A percentile compares a stretch with the other conserved stretches of the same genome.
Evolutionary conservation across 768 basidiomycete genomes (phyloP).

Genomic region (Austroboletus festivus): DNA sequence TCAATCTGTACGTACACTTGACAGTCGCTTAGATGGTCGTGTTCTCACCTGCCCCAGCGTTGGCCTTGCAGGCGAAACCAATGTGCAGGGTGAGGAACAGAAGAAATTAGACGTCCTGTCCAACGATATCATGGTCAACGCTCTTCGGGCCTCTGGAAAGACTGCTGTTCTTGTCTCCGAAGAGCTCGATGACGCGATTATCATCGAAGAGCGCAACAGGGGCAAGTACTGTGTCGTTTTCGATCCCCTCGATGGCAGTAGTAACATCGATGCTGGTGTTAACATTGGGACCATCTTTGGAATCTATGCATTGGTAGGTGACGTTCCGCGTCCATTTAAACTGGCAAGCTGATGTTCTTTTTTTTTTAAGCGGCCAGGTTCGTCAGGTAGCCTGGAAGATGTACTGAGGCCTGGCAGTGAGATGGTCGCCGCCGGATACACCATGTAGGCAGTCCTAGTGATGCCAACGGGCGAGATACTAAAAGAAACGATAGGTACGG

Average conservation of each 20-base stretch:
- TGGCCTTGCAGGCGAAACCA: constrained; percentile 93
- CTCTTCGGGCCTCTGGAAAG: constrained; percentile 94
- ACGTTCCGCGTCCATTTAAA: background rate
- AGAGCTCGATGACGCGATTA: constrained; percentile 88
- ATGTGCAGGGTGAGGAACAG: constrained; percentile 98
- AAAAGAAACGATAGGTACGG: constrained; percentile 58
- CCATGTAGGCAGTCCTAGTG: constrained; percentile 61
- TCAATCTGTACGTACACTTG: constrained; percentile 76
- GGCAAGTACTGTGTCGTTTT: constrained; percentile 98
- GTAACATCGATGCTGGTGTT: constrained; percentile 98
- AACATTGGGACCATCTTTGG: constrained; percentile 99
- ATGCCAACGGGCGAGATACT: constrained; percentile 3
- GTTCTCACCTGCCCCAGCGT: constrained; percentile 52
- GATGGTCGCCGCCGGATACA: constrained; percentile 98
- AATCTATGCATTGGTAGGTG: constrained; percentile 83
- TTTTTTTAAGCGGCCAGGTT: constrained; percentile 67
- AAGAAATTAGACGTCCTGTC: constrained; percentile 98
- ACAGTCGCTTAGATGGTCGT: background rate
- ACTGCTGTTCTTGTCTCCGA: constrained; percentile 96
- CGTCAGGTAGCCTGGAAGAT: constrained; percentile 77
- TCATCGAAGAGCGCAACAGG: constrained; percentile 76
- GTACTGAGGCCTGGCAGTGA: constrained; percentile 91
- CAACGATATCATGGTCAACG: constrained; percentile 99
- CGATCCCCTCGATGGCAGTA: constrained; percentile 93
- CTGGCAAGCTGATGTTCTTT: background rate